These are phyloP conservation scores for Podospora sp. DNA, from an alignment of 495 filamentous ascomycete genomes.

Conservation along the genomic window DNA sequence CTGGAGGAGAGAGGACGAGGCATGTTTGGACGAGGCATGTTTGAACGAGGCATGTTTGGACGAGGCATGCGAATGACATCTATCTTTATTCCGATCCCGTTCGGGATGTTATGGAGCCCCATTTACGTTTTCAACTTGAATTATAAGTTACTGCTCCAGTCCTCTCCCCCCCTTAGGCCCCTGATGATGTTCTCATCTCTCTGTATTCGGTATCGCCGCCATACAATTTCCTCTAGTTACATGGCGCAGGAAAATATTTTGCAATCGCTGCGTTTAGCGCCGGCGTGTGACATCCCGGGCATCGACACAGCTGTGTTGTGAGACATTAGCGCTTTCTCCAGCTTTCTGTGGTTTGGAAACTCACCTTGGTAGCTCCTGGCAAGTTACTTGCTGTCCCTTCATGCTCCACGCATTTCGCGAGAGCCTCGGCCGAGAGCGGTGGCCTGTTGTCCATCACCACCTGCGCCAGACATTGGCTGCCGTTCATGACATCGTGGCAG, in stretches of 20 bases:
- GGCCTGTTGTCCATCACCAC: conserved; percentile 30
- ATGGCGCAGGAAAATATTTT: conserved; percentile 35
- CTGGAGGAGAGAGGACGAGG: no score
- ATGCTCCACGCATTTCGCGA: conserved; percentile 38
- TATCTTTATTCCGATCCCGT: no score
- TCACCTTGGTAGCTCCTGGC: conserved; percentile 40
- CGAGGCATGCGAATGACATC: no score
- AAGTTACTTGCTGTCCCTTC: conserved; percentile 36
- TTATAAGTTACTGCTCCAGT: no score
- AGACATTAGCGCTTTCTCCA: conserved; percentile 12
- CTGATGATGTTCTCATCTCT: no score
- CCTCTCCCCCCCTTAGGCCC: no score
- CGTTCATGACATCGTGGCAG: conserved; percentile 41
- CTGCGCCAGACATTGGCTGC: conserved; percentile 39
- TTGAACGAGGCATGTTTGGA: no score
- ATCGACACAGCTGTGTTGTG: conserved; percentile 35
- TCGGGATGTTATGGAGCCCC: no score
- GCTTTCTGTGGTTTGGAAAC: background rate
- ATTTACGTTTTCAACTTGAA: no score
- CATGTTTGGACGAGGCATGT: no score
- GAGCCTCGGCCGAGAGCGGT: conserved; percentile 26
- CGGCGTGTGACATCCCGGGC: conserved; percentile 38
- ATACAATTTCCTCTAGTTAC: no score
- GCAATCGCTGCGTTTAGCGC: conserved; percentile 28
- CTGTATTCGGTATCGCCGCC: no score